Conservation (phyloP, 768 basidiomycete genomes). For the Sarcodon aspratus region DNA sequence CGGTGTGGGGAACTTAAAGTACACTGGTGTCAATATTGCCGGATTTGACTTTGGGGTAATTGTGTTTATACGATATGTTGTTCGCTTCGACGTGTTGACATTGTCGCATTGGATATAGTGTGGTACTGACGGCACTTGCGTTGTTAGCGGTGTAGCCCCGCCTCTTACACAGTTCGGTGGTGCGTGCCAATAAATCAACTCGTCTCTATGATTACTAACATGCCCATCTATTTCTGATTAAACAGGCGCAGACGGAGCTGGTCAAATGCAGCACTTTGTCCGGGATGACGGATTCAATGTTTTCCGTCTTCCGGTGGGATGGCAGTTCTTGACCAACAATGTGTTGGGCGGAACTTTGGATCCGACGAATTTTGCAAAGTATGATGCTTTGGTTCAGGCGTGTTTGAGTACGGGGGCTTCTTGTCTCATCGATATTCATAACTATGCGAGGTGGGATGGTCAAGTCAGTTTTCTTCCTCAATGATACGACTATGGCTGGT, state of each 20-base stretch:
- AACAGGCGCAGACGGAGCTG: conserved; percentile 30
- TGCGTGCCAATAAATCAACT: too few relatives aligned
- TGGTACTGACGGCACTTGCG: conserved; percentile 31
- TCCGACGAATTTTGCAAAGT: conserved; percentile 31
- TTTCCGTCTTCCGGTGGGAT: conserved; percentile 50
- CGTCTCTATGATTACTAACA: conserved; percentile 10
- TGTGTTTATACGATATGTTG: too few relatives aligned
- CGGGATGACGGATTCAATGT: conserved; percentile 40
- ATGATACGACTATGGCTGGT: neutral
- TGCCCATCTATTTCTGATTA: conserved; percentile 34
- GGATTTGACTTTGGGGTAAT: conserved; percentile 39
- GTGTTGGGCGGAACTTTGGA: conserved; percentile 28
- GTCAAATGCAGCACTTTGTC: conserved; percentile 57
- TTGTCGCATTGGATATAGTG: conserved; percentile 10
- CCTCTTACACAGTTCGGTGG: too few relatives aligned
- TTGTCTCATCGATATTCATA: conserved; percentile 49
- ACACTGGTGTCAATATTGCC: conserved; percentile 40
- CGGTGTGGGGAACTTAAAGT: conserved; percentile 17
- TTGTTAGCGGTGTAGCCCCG: conserved; percentile 10
- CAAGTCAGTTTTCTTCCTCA: conserved; percentile 15
- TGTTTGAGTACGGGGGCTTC: conserved; percentile 35
- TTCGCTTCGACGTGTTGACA: too few relatives aligned
- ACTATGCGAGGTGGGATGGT: conserved; percentile 50
- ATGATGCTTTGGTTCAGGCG: conserved; percentile 40
- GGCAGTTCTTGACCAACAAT: conserved; percentile 39